These are phyloP conservation scores for Drechslerella coelobrocha DNA, from an alignment of 2,329 filamentous ascomycete genomes.

Conservation along the genomic window DNA sequence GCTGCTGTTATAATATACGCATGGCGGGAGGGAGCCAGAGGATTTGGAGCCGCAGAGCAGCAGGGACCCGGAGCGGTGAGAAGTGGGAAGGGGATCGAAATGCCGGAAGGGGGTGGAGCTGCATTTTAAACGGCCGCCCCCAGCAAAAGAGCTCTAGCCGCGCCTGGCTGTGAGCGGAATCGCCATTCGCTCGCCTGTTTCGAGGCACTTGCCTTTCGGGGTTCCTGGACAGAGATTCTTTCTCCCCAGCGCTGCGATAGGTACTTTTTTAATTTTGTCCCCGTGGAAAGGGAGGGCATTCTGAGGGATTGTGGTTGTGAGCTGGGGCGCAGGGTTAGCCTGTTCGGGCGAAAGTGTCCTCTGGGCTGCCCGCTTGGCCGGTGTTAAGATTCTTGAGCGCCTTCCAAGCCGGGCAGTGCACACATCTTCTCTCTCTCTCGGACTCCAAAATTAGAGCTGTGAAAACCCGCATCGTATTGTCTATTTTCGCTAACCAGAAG, in stretches of 20 bases:
- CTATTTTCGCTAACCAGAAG: too few species aligned
- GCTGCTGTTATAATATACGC: neutral
- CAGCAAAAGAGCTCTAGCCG: neutral
- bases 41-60: neutral
- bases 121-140: neutral
- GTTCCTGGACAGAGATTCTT: neutral
- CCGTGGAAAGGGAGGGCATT: too few species aligned
- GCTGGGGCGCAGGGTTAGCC: constrained; percentile 21
- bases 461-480: too few species aligned
- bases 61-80: neutral
- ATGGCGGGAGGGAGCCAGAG: neutral
- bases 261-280: neutral
- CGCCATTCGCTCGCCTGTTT: neutral
- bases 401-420: neutral
- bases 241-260: neutral
- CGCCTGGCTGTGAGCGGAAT: neutral
- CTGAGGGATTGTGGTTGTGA: too few species aligned
- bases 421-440: neutral
- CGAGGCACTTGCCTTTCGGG: neutral
- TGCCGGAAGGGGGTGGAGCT: neutral
- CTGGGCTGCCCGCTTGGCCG: neutral
- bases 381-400: neutral
- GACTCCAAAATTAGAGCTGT: constrained; percentile 1
- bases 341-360: constrained; percentile 45
- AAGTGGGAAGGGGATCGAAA: neutral